Evolutionary conservation across 306 rosid species (phyloP).

Genomic region (Lathyrus aphaca): DNA sequence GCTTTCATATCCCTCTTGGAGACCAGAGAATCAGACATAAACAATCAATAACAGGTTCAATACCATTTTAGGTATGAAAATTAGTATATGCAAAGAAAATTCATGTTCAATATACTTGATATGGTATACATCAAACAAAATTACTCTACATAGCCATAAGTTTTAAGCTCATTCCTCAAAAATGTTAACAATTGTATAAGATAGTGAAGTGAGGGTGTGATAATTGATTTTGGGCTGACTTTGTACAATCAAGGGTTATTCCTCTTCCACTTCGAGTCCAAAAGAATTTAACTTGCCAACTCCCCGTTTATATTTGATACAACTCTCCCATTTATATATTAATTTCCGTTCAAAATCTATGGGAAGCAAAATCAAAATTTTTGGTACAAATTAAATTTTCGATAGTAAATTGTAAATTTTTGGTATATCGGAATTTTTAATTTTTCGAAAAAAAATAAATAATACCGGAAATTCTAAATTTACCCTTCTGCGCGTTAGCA

Average conservation of each 20-base stretch:
- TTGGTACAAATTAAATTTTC: too few species aligned
- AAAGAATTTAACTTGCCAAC: too few species aligned
- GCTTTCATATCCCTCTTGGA: background rate
- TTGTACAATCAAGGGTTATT: conserved; percentile 38
- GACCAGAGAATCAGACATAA: background rate
- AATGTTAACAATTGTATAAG: conserved; percentile 34
- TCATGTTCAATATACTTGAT: conserved; percentile 6
- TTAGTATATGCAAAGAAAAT: conserved; percentile 1
- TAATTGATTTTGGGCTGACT: background rate
- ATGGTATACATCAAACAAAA: conserved; percentile 7
- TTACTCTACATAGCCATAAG: conserved; percentile 14
- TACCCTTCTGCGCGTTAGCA: too few species aligned
- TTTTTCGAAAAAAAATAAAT: too few species aligned
- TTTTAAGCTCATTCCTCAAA: conserved; percentile 22
- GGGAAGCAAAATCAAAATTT: too few species aligned
- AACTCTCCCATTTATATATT: too few species aligned
- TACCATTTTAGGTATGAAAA: background rate
- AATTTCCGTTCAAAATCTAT: too few species aligned
- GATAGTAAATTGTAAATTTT: too few species aligned
- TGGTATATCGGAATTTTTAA: too few species aligned
- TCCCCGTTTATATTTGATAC: too few species aligned
- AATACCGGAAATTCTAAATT: too few species aligned
- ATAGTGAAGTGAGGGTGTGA: conserved; percentile 7
- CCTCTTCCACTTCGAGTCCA: conserved; percentile 87
- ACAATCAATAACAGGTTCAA: background rate